These are phyloP conservation scores for Colletotrichum eremochloae DNA, from an alignment of 2,329 filamentous ascomycete species.

Conservation along the genomic window DNA sequence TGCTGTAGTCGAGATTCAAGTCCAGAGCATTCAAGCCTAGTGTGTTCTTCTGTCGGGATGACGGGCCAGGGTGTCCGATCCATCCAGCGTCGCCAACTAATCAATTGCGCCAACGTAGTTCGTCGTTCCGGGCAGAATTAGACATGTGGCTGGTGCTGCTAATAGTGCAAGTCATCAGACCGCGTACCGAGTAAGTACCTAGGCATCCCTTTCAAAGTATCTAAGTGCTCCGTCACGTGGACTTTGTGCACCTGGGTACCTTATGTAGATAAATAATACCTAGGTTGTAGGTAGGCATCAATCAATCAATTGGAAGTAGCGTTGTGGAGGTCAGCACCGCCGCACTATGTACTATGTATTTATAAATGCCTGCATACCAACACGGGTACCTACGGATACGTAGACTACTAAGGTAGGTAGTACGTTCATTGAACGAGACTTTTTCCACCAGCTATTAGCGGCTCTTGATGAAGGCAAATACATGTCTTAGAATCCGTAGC, in stretches of 20 bases:
- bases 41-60: conserved; percentile 14
- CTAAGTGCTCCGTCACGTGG: too few species aligned
- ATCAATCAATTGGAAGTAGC: not conserved
- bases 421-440: not conserved
- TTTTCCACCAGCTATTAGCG: not conserved
- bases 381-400: too few species aligned
- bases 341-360: not conserved
- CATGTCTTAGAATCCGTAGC: not conserved
- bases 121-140: conserved; percentile 8
- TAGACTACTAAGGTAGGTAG: too few species aligned
- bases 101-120: conserved; percentile 25
- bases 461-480: not conserved
- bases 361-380: conserved; percentile 16
- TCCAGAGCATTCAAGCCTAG: conserved; percentile 3
- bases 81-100: not conserved
- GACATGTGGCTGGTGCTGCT: conserved; percentile 26
- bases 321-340: conserved; percentile 15
- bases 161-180: not conserved
- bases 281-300: not conserved
- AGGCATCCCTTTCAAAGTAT: too few species aligned
- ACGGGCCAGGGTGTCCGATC: conserved; percentile 42
- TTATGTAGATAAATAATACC: not conserved
- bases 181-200: not conserved
- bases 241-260: too few species aligned
- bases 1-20: not conserved